A percentile compares a stretch with the other conserved stretches of the same genome.
Evolutionary conservation across 176 grass and related monocot species (phyloP).

Genomic region (Zoysia japonica): DNA sequence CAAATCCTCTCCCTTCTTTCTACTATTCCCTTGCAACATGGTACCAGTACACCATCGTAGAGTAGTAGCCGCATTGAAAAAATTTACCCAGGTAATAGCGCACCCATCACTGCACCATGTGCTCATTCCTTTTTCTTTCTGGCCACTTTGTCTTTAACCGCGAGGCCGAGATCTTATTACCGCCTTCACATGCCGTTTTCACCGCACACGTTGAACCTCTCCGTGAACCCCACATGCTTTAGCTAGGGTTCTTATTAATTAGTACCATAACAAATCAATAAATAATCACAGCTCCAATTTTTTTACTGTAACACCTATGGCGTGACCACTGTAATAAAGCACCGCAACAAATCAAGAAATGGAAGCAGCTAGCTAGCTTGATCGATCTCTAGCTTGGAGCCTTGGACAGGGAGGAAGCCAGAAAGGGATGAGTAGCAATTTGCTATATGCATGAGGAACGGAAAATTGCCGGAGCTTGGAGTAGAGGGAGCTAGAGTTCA

Average conservation of each 20-base stretch:
- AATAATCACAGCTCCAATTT: constrained; percentile 65
- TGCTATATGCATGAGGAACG: constrained; percentile 45
- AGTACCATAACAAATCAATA: constrained; percentile 83
- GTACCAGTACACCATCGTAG: constrained; percentile 19
- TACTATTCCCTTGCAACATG: constrained; percentile 35
- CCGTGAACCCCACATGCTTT: constrained; percentile 43
- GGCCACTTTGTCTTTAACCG: constrained; percentile 33
- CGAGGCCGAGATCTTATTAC: constrained; percentile 54
- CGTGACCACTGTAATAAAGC: constrained; percentile 38
- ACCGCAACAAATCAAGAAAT: constrained; percentile 63
- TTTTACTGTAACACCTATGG: constrained; percentile 39
- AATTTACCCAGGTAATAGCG: constrained; percentile 15
- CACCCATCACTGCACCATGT: constrained; percentile 28
- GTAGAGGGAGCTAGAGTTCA: constrained; percentile 38
- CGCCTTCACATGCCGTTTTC: constrained; percentile 43
- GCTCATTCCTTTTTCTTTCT: constrained; percentile 1
- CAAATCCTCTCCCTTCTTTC: constrained; percentile 19
- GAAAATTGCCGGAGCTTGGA: constrained; percentile 38
- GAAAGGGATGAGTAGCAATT: constrained; percentile 18
- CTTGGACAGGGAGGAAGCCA: not conserved
- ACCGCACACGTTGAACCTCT: constrained; percentile 37
- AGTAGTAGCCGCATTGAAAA: constrained; percentile 42
- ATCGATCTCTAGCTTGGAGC: not conserved
- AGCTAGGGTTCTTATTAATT: constrained; percentile 64
- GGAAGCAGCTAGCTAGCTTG: constrained; percentile 31